Evolutionary conservation across 179 eudicot genomes (phyloP).

Genomic region (Spergularia azorica): DNA sequence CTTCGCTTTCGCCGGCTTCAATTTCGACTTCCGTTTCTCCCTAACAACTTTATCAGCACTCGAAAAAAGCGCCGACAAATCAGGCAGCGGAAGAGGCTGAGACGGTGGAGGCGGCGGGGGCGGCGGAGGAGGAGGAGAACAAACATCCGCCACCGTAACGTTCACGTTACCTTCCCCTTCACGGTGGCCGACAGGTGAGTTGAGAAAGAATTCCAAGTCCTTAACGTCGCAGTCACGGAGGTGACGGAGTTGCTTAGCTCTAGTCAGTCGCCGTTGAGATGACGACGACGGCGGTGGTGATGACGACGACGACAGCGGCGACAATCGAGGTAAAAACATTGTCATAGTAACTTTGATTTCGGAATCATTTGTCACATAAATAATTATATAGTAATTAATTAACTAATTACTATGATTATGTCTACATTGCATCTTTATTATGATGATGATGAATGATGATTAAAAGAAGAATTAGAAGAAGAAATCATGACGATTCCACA

Average conservation of each 20-base stretch:
- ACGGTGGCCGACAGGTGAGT: slow-evolving; percentile 20
- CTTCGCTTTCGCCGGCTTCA: not conserved
- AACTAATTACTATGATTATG: not conserved
- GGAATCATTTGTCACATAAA: slow-evolving; percentile 26
- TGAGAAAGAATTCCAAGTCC: slow-evolving; percentile 32
- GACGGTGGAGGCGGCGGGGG: slow-evolving; percentile 42
- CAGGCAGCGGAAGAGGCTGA: slow-evolving; percentile 69
- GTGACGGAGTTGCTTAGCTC: slow-evolving; percentile 60
- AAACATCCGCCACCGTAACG: not conserved
- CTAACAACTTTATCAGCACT: slow-evolving; percentile 20
- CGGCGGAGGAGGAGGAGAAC: slow-evolving; percentile 2
- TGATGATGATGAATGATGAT: not conserved
- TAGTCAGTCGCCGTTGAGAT: slow-evolving; percentile 42
- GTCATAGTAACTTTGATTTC: not conserved
- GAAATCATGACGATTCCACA: too few species aligned
- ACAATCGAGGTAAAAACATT: slow-evolving; percentile 43
- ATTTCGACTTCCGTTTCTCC: slow-evolving; percentile 12
- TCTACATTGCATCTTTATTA: not conserved
- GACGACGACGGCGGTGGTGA: slow-evolving; percentile 27
- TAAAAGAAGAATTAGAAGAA: not conserved
- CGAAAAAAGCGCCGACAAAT: slow-evolving; percentile 13
- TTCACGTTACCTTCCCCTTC: not conserved
- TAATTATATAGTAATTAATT: not conserved
- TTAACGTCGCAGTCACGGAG: slow-evolving; percentile 40
- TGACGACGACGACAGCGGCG: slow-evolving; percentile 26